These are phyloP conservation scores for Aegilops sharonensis DNA, from an alignment of 176 grass and related monocot species.

Conservation along the genomic window DNA sequence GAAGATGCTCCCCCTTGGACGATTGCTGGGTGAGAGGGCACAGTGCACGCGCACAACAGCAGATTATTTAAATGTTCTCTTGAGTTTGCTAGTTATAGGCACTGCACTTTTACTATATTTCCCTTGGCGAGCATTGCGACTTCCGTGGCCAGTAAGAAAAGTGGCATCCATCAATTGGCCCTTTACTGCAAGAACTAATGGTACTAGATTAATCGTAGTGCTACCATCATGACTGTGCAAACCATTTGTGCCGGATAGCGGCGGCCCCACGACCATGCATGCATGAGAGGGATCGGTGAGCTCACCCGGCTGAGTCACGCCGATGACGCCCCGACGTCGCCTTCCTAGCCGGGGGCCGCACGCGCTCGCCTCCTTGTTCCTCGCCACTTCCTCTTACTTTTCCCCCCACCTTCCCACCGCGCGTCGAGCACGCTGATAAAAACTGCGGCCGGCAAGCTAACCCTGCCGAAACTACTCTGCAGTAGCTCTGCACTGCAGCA, in stretches of 20 bases:
- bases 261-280: background rate
- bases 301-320: conserved; percentile 8
- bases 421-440: conserved; percentile 30
- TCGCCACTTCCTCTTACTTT: conserved; percentile 31
- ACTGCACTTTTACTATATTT: too few relatives aligned
- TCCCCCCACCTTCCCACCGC: conserved; percentile 33
- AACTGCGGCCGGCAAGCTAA: background rate
- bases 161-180: too few relatives aligned
- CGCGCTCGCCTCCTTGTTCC: conserved; percentile 12
- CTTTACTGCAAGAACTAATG: too few relatives aligned
- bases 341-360: background rate
- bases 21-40: too few relatives aligned
- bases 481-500: too few relatives aligned
- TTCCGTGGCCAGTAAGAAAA: too few relatives aligned
- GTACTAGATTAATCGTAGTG: background rate
- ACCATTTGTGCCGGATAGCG: background rate
- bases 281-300: conserved; percentile 4
- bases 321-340: conserved; percentile 24
- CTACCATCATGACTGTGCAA: conserved; percentile 11
- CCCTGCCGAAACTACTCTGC: too few relatives aligned
- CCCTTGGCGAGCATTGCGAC: too few relatives aligned
- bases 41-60: too few relatives aligned
- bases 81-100: too few relatives aligned
- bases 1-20: too few relatives aligned
- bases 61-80: too few relatives aligned